Percentiles rank a stretch among this genome's conserved stretches.
These are phyloP conservation scores for Monilinia vaccinii-corymbosi DNA, from an alignment of 2,329 filamentous ascomycete genomes.

Conservation along the genomic window DNA sequence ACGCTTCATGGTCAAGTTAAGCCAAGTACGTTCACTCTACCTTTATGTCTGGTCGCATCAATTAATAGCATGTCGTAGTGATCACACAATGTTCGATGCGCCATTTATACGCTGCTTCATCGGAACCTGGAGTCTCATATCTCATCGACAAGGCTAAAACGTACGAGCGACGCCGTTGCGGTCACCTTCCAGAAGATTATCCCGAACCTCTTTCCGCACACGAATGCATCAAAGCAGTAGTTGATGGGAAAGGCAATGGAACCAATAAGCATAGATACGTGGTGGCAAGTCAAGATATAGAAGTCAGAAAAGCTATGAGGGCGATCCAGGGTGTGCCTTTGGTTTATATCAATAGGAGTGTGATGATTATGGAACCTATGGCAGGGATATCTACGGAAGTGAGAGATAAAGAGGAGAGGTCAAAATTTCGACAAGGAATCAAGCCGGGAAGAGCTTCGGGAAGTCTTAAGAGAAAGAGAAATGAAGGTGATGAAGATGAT, in stretches of 20 bases:
- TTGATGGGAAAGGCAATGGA: slow-evolving; percentile 65
- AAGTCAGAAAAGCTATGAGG: slow-evolving; percentile 54
- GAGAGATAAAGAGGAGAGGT: slow-evolving; percentile 59
- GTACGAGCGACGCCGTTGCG: slow-evolving; percentile 67
- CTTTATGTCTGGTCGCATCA: background rate
- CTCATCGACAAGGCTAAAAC: slow-evolving; percentile 66
- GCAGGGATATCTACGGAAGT: slow-evolving; percentile 54
- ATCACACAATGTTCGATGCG: slow-evolving; percentile 76
- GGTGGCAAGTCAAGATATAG: slow-evolving; percentile 62
- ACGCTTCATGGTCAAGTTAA: slow-evolving; percentile 85
- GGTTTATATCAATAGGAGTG: slow-evolving; percentile 69
- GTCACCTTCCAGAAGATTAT: slow-evolving; percentile 64
- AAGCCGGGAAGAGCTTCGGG: slow-evolving; percentile 40
- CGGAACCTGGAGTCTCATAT: slow-evolving; percentile 39
- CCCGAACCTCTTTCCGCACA: slow-evolving; percentile 59
- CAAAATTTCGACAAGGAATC: slow-evolving; percentile 65
- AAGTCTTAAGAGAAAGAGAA: slow-evolving; percentile 30
- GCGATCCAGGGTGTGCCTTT: slow-evolving; percentile 63
- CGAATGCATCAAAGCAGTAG: slow-evolving; percentile 64
- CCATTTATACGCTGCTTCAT: slow-evolving; percentile 60
- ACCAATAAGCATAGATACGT: slow-evolving; percentile 74
- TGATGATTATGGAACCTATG: slow-evolving; percentile 76
- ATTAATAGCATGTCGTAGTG: slow-evolving; percentile 38
- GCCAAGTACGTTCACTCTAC: slow-evolving; percentile 47
- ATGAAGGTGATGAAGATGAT: slow-evolving; percentile 27